phyloP scores from a whole-genome alignment of 2,329 filamentous ascomycete genomes.

The Diaporthe velutina region DNA sequence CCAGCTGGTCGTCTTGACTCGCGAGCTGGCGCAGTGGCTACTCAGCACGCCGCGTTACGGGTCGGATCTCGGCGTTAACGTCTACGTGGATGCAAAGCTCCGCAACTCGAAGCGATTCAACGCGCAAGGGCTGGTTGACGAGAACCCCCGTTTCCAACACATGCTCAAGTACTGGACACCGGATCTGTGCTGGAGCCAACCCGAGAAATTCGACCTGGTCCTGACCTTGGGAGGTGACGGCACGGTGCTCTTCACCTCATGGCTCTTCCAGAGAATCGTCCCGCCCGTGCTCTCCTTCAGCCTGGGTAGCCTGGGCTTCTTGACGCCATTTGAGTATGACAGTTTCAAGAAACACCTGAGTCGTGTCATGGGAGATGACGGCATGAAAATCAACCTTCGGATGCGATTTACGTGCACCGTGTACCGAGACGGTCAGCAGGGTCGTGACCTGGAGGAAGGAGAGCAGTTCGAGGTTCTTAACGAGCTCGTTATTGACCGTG shows the following conservation, averaged over 20 bases:
- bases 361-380: slow-evolving; percentile 90
- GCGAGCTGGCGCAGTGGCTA: slow-evolving; percentile 89
- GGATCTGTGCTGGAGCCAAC: slow-evolving; percentile 92
- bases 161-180: slow-evolving; percentile 98
- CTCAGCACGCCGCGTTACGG: slow-evolving; percentile 91
- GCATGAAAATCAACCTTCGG: slow-evolving; percentile 96
- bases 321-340: slow-evolving; percentile 89
- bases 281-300: slow-evolving; percentile 88
- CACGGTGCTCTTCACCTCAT: slow-evolving; percentile 89
- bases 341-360: slow-evolving; percentile 89
- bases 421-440: slow-evolving; percentile 76
- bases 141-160: slow-evolving; percentile 80
- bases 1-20: slow-evolving; percentile 87
- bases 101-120: slow-evolving; percentile 90
- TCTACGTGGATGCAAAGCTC: slow-evolving; percentile 98
- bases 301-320: slow-evolving; percentile 86
- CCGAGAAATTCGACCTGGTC: slow-evolving; percentile 96
- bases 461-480: slow-evolving; percentile 99
- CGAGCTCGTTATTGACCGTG: slow-evolving; percentile 97
- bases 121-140: slow-evolving; percentile 76
- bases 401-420: slow-evolving; percentile 99
- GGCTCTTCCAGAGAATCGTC: slow-evolving; percentile 92
- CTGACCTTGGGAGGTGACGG: slow-evolving; percentile 89
- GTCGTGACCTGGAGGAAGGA: slow-evolving; percentile 82
- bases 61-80: slow-evolving; percentile 90